phyloP scores from a whole-genome alignment of 495 filamentous ascomycete genomes.

The Neurospora hispaniola region DNA sequence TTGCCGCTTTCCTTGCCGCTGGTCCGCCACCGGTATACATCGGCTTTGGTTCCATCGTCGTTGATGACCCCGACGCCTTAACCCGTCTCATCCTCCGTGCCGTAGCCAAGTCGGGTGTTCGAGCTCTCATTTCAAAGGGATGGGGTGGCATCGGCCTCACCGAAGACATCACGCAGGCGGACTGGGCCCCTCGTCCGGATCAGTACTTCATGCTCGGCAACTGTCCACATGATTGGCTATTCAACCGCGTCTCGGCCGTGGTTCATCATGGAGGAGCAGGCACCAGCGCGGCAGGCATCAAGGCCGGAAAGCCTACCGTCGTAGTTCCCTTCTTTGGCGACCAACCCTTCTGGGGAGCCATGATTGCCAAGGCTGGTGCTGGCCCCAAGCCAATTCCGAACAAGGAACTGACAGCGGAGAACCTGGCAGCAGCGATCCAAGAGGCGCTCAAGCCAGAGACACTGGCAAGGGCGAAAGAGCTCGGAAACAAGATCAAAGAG shows the following conservation, averaged over 20 bases:
- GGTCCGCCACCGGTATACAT: constrained; percentile 68
- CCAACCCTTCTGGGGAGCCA: constrained; percentile 73
- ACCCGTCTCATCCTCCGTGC: constrained; percentile 62
- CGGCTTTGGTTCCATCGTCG: constrained; percentile 74
- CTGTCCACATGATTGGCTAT: constrained; percentile 76
- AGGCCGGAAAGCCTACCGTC: constrained; percentile 57
- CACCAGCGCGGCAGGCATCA: constrained; percentile 67
- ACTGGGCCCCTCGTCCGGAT: constrained; percentile 48
- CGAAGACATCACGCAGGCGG: constrained; percentile 19
- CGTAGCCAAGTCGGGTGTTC: constrained; percentile 50
- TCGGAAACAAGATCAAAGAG: constrained; percentile 49
- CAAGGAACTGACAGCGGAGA: constrained; percentile 52
- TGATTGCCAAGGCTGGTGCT: constrained; percentile 61
- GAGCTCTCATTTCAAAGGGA: constrained; percentile 69
- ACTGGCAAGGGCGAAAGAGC: constrained; percentile 41
- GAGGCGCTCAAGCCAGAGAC: constrained; percentile 48
- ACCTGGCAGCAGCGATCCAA: constrained; percentile 50
- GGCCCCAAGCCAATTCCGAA: constrained; percentile 63
- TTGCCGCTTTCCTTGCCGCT: constrained; percentile 44
- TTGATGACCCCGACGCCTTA: constrained; percentile 59
- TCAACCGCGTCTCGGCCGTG: constrained; percentile 61
- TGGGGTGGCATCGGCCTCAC: constrained; percentile 59
- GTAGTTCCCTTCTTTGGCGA: constrained; percentile 82
- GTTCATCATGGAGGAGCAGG: constrained; percentile 79
- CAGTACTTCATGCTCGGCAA: constrained; percentile 71